Percentiles rank a stretch among this genome's conserved stretches.
These are phyloP conservation scores for Balansia obtecta DNA, from an alignment of 2,329 filamentous ascomycete species.

Conservation along the genomic window DNA sequence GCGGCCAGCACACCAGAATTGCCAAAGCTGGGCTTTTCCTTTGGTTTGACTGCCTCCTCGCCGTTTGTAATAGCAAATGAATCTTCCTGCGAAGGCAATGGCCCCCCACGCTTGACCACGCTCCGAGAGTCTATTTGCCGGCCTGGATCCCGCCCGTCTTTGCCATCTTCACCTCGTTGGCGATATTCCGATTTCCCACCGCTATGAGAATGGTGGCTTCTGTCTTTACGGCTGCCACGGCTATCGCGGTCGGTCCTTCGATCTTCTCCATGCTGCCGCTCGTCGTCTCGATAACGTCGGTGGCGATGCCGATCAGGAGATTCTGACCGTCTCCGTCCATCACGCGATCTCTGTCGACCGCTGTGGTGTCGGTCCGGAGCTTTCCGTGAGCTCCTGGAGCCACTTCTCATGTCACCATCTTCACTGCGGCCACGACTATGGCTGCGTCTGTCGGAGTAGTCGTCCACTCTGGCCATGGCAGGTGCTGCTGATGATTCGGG, in stretches of 20 bases:
- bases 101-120: slow-evolving; percentile 26
- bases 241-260: slow-evolving; percentile 10
- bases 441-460: slow-evolving; percentile 9
- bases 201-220: slow-evolving; percentile 22
- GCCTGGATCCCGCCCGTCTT: slow-evolving; percentile 13
- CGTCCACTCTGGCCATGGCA: slow-evolving; percentile 17
- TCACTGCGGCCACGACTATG: slow-evolving; percentile 5
- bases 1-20: slow-evolving; percentile 74
- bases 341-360: slow-evolving; percentile 18
- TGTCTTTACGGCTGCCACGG: slow-evolving; percentile 5
- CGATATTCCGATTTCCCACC: slow-evolving; percentile 15
- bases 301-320: slow-evolving; percentile 9
- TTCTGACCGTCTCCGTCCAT: slow-evolving; percentile 21
- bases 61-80: slow-evolving; percentile 45
- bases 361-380: slow-evolving; percentile 12
- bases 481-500: not conserved
- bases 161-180: slow-evolving; percentile 9
- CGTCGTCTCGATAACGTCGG: slow-evolving; percentile 11
- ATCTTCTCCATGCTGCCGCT: slow-evolving; percentile 13
- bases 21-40: slow-evolving; percentile 81
- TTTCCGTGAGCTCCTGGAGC: slow-evolving; percentile 10
- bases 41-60: slow-evolving; percentile 40
- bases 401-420: slow-evolving; percentile 8
- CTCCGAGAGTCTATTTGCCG: slow-evolving; percentile 9
- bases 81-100: slow-evolving; percentile 46